Evolutionary conservation across 441 rosid species (phyloP), one percentile per base, ranked within the genome.

Genomic region (Biscutella laevigata): DNA sequence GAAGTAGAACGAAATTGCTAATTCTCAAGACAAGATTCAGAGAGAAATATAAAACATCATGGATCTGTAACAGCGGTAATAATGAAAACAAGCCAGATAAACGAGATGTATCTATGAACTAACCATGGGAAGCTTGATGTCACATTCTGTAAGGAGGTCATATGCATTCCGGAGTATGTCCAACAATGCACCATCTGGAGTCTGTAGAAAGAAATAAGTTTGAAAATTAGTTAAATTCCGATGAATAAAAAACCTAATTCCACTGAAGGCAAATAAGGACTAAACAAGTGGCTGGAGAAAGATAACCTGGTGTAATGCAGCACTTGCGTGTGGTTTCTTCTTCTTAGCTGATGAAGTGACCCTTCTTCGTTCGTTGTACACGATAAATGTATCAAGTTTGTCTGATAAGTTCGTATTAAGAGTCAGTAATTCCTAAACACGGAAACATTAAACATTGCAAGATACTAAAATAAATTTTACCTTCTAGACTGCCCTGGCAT

Each of bases 291-390:
- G 48, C 49, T 36, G 17, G 22, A 67, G 65, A 72, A 70, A 50
- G 47, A 58, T 53, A 52, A 86, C 98, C 95, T 90, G 96, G 73
- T 84, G 96, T 67, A 90, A 67, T 27, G 83, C 81, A 59, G 47
- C 73, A 52, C 75, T 82, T 38, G 70, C 51, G 38, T 72, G 67
- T 59, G 78, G 84, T 71, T 84, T 81, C 64, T 85, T 90, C 82
- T 73, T 90, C 78, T 87, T 90, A 57, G 96, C 81, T 49, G 98
- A 90, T 53, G 98, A 90, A 29, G 98, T 84, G 61, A 90, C 95
- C 74, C 68, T 77, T 66, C 85, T 84, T 54, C 94, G 67, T 67
- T 87, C 90, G 55, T 90, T 90, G 67, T 83, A 77, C 36, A 90
- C 95, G 45, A 87, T 73, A 67, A 77, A 90, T 13, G 92, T 84